Base-by-base conservation (phyloP, 2,329 filamentous ascomycete species). In the Cadophora sp. region DNA sequence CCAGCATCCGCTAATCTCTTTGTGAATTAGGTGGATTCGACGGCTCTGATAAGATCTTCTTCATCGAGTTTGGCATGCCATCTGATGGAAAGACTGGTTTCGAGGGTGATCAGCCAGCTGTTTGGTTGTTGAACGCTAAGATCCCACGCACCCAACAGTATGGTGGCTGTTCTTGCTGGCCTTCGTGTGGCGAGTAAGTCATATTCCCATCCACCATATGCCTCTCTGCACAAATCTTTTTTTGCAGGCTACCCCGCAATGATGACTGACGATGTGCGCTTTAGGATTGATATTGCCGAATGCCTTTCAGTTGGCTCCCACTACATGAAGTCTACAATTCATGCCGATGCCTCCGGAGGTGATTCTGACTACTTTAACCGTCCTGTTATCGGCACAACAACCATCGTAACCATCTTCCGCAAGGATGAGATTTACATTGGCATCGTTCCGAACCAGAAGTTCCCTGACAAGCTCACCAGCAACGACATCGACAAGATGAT, bases 21-120 rank as follows among this genome's bases (percentile, higher is more conserved):
- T 16, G 5, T 2, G 14, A 27, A 6, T 53, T 71, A 90, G 86
- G 92, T 79, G 92, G 91, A 68, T 94, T 92, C 79, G 84, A 80
- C 47, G 91, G 91, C 59, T 82, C 84, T 36, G 85, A 88, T 73
- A 93, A 93, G 81, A 83, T 90, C 63, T 93, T 94, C 81, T 83
- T 94, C 70, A 84, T 91, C 73, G 85, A 92, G 73, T 91, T 94
- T 78, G 81, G 82, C 64, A 94, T 94, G 91, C 91, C 91, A 9
- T 75, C 83, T 58, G 85, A 86, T 66, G 84, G 84, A 68, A 76
- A 81, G 62, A 79, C 76, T n/a, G 81, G 81, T 65, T 82, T 81
- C 73, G 85, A 88, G 74, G 81, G 77, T 50, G 87, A 94, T 79
- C 91, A 91, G 84, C 91, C 91, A 9, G 89, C 91, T 50, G 84